Base-by-base conservation (phyloP, 768 basidiomycete genomes). In the Tylopilus felleus region DNA sequence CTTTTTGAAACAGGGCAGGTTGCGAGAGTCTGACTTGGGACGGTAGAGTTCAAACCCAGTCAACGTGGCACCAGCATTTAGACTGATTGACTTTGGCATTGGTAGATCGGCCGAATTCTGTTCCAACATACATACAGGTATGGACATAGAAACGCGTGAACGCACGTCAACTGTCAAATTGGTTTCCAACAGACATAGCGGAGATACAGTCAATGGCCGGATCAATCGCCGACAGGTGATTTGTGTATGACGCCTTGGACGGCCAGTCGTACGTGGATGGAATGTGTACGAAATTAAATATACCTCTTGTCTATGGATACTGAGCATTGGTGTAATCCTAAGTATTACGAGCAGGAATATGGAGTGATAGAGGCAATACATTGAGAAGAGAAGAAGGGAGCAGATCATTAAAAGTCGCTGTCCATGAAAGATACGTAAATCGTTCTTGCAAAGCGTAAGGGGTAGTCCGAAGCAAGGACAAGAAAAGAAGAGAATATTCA, bases 391-490 rank as follows among this genome's bases (percentile, higher is more conserved):
- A 46, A 47, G 35, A 47, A 45, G 47, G 29, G 44, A 40, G 50
- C 38, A 7, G 51, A 21, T 49, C 54, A 65, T 65, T 65, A 65
- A 56, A 56, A 40, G 12, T 42, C 27, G 55, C 5, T 51, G 62
- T 61, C 62, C 65, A 39, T 67, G 53, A 48, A 55, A 53, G 36
- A 58, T 65, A 67, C 62, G 56, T 65, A 65, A 59, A 60, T 63
- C 44, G 57, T 68, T 46, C 57, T 49, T 55, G 51, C 44, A 64
- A 54, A 56, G 50, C 56, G 52, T 41, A 52, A 49, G 33, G 40
- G 21, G 10, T 49, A 13, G 58, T 43, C 19, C 39, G 9, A 43
- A 25, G 17, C 29, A 42, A 50, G 21, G 38, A 25, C 12, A 14
- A 25, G 41, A n/a, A 17, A 40, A 27, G 23, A 13, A 22, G 31